Base-by-base conservation (phyloP, 345 rosid species). In the Iberis pinnata region DNA sequence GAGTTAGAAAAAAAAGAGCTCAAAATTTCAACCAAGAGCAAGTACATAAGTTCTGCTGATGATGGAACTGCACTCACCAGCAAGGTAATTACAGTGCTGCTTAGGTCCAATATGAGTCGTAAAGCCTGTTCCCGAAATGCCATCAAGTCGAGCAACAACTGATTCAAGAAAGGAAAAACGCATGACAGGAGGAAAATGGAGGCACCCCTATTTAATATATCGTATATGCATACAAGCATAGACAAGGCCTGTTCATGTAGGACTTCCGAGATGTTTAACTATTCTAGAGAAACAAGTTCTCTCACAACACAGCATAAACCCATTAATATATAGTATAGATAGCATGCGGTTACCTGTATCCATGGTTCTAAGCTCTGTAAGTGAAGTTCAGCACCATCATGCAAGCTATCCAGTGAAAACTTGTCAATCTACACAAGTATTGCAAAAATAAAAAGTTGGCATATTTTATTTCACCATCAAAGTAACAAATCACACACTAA, bases 71-170 rank as follows among this genome's bases (percentile, higher is more conserved):
- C 24, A 72, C 97, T 81, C 77, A 92, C 98, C 97, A 88, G 69
- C 77, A 92, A 76, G 63, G 97, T 92, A 58, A 92, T 88, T 56
- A 92, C 95, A 20, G 98, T 92, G 73, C 95, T 92, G 73, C 97
- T 88, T 46, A 92, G 83, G 75, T 92, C 98, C 84, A 92, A 61
- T 76, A 92, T 81, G 47, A 88, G 90, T 49, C 95, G 88, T 44
- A 92, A 73, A 40, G 98, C 94, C 77, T 92, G 98, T 67, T 92
- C 98, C 49, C 95, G 83, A 66, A 88, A 92, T 53, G 85, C 86
- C 98, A 92, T 85, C 76, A 92, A 71, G 76, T 88, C 98, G 65
- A 83, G 86, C 61, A 92, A 94, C 76, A 92, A 73, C 98, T 92
- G 80, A 45, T 71, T 29, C 79, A 78, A 61, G 51, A 43, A 43